phyloP scores from a whole-genome alignment of 2,329 filamentous ascomycete species.

The Dactylonectria macrodidyma region DNA sequence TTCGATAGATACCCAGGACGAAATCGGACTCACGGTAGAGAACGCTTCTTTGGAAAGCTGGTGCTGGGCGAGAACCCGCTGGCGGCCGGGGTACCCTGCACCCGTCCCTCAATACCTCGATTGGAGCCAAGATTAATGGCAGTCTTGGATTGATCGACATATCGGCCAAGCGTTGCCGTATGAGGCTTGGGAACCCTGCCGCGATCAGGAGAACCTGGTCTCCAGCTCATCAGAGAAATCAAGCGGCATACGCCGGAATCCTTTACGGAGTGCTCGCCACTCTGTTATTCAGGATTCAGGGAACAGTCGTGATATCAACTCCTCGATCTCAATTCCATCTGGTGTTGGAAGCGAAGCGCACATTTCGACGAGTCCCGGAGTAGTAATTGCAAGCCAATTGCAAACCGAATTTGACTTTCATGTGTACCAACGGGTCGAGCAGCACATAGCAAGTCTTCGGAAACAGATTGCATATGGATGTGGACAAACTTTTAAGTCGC shows the following conservation, averaged over 20 bases:
- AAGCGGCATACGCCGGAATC: conserved; percentile 9
- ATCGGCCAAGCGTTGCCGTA: conserved; percentile 23
- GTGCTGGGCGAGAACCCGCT: conserved; percentile 18
- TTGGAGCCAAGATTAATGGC: conserved; percentile 30
- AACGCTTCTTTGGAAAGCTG: background rate
- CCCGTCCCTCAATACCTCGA: conserved; percentile 24
- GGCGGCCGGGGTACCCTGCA: conserved; percentile 18
- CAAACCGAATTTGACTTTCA: background rate
- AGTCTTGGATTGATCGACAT: conserved; percentile 22
- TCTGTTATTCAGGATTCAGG: conserved; percentile 11
- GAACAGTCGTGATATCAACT: conserved; percentile 9
- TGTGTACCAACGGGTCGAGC: background rate
- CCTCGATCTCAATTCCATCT: background rate
- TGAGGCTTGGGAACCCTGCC: background rate
- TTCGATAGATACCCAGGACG: conserved; percentile 25
- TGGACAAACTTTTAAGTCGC: background rate
- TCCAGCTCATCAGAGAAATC: conserved; percentile 1
- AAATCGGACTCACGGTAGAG: conserved; percentile 4
- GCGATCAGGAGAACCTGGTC: conserved; percentile 13
- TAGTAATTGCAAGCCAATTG: background rate
- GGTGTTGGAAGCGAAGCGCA: background rate
- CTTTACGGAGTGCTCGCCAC: conserved; percentile 9
- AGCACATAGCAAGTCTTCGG: background rate
- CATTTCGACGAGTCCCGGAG: background rate
- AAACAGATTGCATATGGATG: background rate